A percentile compares a stretch with the other conserved stretches of the same genome.
phyloP scores from a whole-genome alignment of 1,284 basidiomycete genomes.

The Heterobasidion occidentale region DNA sequence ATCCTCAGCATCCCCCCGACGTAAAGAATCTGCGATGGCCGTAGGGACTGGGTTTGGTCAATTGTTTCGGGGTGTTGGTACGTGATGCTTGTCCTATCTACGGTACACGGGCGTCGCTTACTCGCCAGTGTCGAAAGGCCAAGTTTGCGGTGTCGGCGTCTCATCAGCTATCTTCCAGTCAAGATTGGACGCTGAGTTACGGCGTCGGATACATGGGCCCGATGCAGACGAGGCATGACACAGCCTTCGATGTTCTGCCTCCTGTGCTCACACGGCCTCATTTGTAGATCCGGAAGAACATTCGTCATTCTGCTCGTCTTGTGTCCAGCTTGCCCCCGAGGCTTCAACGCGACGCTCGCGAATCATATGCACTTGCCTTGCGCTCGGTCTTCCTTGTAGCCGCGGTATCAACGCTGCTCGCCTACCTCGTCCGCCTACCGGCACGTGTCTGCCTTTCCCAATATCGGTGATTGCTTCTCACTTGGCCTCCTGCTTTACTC shows the following conservation, averaged over 20 bases:
- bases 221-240: conserved; percentile 48
- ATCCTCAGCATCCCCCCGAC: background rate
- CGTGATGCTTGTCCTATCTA: conserved; percentile 8
- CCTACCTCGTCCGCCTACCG: conserved; percentile 57
- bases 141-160: conserved; percentile 80
- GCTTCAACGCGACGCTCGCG: conserved; percentile 56
- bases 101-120: background rate
- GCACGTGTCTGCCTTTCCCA: conserved; percentile 31
- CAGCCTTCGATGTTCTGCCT: conserved; percentile 2
- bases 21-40: conserved; percentile 55
- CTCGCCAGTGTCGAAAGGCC: conserved; percentile 36
- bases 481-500: background rate
- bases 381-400: conserved; percentile 71
- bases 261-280: background rate
- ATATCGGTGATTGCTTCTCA: background rate
- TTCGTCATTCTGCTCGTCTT: conserved; percentile 65
- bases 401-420: conserved; percentile 52
- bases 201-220: conserved; percentile 51
- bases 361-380: conserved; percentile 63
- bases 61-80: conserved; percentile 69
- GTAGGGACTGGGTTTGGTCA: conserved; percentile 80
- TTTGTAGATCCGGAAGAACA: conserved; percentile 17
- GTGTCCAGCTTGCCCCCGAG: conserved; percentile 52
- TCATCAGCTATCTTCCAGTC: conserved; percentile 77
- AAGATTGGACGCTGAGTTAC: conserved; percentile 54